phyloP scores from a whole-genome alignment of 1,284 basidiomycete species.

The Ustilago shanxiensis region DNA sequence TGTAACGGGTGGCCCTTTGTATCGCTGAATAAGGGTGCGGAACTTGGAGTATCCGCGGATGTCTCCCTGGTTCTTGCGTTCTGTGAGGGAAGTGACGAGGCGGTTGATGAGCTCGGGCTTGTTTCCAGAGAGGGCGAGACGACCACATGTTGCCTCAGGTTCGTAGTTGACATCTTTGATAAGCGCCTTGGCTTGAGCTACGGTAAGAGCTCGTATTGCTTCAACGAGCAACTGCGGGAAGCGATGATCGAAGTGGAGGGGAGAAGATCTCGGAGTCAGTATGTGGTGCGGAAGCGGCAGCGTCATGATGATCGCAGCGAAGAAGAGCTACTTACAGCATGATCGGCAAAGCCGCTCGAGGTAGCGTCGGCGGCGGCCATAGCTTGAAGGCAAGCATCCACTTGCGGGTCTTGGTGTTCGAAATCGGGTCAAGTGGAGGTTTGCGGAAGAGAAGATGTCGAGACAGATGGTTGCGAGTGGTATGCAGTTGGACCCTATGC shows the following conservation, averaged over 20 bases:
- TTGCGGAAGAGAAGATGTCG: neutral
- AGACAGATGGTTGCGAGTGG: neutral
- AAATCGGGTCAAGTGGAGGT: constrained; percentile 29
- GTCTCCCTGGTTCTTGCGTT: constrained; percentile 31
- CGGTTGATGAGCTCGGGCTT: constrained; percentile 56
- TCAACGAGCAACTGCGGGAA: constrained; percentile 25
- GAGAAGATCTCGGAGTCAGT: constrained; percentile 1
- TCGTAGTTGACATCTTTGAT: constrained; percentile 61
- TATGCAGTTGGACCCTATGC: neutral
- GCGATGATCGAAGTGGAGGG: neutral
- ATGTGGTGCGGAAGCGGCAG: neutral
- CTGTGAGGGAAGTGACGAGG: constrained; percentile 32
- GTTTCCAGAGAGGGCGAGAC: constrained; percentile 54
- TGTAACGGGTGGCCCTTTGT: constrained; percentile 24
- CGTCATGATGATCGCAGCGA: neutral
- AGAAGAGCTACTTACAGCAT: constrained; percentile 14
- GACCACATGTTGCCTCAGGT: constrained; percentile 31
- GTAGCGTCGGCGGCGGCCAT: constrained; percentile 33
- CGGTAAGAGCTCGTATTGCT: constrained; percentile 48
- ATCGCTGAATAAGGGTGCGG: constrained; percentile 41
- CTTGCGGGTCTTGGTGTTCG: constrained; percentile 2
- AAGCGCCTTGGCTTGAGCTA: constrained; percentile 56
- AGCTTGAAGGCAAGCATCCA: constrained; percentile 25
- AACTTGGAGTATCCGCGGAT: constrained; percentile 43
- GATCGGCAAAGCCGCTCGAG: constrained; percentile 41